Conservation (phyloP, 2,329 filamentous ascomycete genomes). For the Botrytis elliptica region DNA sequence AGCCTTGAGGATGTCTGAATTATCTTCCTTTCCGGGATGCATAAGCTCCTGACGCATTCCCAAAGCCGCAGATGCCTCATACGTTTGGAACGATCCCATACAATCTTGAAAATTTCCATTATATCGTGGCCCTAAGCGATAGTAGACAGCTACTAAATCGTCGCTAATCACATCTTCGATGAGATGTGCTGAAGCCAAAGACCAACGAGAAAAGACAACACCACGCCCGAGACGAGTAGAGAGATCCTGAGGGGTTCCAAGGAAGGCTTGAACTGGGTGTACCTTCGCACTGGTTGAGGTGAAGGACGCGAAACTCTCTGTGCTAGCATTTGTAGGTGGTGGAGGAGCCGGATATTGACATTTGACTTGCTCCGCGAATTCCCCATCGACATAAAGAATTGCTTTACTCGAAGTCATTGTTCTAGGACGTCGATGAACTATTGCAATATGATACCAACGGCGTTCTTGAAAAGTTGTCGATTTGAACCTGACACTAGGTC, state of each 20-base stretch:
- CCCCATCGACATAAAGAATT: conserved; percentile 85
- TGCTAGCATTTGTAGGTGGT: conserved; percentile 59
- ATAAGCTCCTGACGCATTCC: conserved; percentile 89
- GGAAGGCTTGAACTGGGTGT: conserved; percentile 81
- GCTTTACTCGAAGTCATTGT: conserved; percentile 76
- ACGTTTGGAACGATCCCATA: conserved; percentile 93
- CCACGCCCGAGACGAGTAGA: conserved; percentile 73
- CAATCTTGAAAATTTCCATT: conserved; percentile 97
- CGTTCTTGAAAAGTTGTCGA: conserved; percentile 71
- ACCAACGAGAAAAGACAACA: conserved; percentile 77
- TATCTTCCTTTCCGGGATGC: conserved; percentile 84
- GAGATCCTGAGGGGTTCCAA: conserved; percentile 88
- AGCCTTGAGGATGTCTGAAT: conserved; percentile 85
- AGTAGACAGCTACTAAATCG: conserved; percentile 87
- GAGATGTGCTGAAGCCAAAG: conserved; percentile 82
- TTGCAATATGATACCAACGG: conserved; percentile 88
- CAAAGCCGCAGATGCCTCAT: conserved; percentile 85
- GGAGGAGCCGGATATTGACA: conserved; percentile 83
- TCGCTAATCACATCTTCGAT: conserved; percentile 87
- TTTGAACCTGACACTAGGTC: conserved; percentile 92
- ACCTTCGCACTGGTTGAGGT: conserved; percentile 58
- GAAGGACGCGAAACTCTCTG: conserved; percentile 70
- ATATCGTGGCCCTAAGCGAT: conserved; percentile 85
- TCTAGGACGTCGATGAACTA: conserved; percentile 80
- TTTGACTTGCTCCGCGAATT: conserved; percentile 89